Conservation (phyloP, 208 protist genomes). For the Leishmania braziliensis region DNA sequence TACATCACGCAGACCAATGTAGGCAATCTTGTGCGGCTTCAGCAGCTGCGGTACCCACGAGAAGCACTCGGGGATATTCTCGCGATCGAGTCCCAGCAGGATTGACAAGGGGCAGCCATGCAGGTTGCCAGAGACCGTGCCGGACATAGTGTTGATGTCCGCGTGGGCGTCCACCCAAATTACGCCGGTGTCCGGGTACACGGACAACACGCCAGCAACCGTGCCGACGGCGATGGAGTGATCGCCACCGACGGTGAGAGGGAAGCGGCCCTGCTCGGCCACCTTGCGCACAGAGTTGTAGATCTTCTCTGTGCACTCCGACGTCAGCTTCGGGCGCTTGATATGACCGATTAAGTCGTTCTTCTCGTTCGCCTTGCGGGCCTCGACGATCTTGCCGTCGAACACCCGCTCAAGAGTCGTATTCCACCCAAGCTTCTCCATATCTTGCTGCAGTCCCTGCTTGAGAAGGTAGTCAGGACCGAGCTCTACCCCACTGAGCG, state of each 20-base stretch:
- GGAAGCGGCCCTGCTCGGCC: slow-evolving; percentile 44
- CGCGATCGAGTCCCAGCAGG: slow-evolving; percentile 55
- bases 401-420: slow-evolving; percentile 33
- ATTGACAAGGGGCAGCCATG: slow-evolving; percentile 76
- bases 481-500: slow-evolving; percentile 46
- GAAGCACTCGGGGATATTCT: slow-evolving; percentile 43
- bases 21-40: slow-evolving; percentile 59
- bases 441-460: slow-evolving; percentile 39
- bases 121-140: slow-evolving; percentile 63
- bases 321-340: slow-evolving; percentile 36
- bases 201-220: slow-evolving; percentile 41
- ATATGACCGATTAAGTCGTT: slow-evolving; percentile 37
- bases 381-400: slow-evolving; percentile 36
- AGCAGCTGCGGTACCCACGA: slow-evolving; percentile 40
- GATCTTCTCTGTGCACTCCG: slow-evolving; percentile 40
- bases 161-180: slow-evolving; percentile 84
- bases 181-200: slow-evolving; percentile 55
- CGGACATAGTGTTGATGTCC: slow-evolving; percentile 74
- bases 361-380: slow-evolving; percentile 29
- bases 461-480: slow-evolving; percentile 49
- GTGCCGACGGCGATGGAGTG: slow-evolving; percentile 57
- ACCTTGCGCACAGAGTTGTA: slow-evolving; percentile 42
- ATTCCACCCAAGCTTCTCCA: slow-evolving; percentile 47
- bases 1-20: slow-evolving; percentile 70
- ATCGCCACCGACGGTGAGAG: slow-evolving; percentile 46